A percentile compares a stretch with the other conserved stretches of the same genome.
Conservation (phyloP, 768 basidiomycete genomes). For the Boletus pseudopeckii region DNA sequence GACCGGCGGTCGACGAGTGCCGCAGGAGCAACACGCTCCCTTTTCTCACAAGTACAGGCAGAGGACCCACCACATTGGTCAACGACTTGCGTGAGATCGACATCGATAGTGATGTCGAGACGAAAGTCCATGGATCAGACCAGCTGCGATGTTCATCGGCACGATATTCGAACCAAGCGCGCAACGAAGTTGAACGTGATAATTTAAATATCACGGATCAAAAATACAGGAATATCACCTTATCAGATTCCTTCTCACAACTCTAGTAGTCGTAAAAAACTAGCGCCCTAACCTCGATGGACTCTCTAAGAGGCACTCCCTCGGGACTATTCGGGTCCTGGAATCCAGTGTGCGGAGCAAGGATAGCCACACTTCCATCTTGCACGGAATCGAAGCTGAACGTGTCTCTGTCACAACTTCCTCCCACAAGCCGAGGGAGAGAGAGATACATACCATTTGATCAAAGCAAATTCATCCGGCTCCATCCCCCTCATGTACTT, state of each 20-base stretch:
- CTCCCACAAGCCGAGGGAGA: not conserved
- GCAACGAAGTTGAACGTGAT: not conserved
- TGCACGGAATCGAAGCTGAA: slow-evolving; percentile 34
- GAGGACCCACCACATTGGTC: not conserved
- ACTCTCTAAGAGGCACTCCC: slow-evolving; percentile 31
- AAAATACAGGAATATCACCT: not conserved
- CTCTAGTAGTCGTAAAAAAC: slow-evolving; percentile 33
- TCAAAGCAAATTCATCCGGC: slow-evolving; percentile 44
- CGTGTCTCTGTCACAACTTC: not conserved
- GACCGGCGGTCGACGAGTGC: not conserved
- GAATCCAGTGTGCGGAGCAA: slow-evolving; percentile 36
- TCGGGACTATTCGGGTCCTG: slow-evolving; percentile 32
- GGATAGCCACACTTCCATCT: slow-evolving; percentile 32
- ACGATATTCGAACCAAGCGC: too few relatives aligned
- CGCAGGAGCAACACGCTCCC: not conserved
- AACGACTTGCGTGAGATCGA: not conserved
- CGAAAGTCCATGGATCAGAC: too few relatives aligned
- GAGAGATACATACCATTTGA: slow-evolving; percentile 41
- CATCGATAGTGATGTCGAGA: too few relatives aligned
- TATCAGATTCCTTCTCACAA: not conserved
- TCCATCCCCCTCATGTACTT: slow-evolving; percentile 43
- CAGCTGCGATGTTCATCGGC: too few relatives aligned
- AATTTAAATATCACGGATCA: too few relatives aligned
- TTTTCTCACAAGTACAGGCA: not conserved
- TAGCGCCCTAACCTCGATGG: slow-evolving; percentile 35